A percentile compares a stretch with the other conserved stretches of the same genome.
Evolutionary conservation across 345 rosid genomes (phyloP).

Genomic region (Populus tremula): DNA sequence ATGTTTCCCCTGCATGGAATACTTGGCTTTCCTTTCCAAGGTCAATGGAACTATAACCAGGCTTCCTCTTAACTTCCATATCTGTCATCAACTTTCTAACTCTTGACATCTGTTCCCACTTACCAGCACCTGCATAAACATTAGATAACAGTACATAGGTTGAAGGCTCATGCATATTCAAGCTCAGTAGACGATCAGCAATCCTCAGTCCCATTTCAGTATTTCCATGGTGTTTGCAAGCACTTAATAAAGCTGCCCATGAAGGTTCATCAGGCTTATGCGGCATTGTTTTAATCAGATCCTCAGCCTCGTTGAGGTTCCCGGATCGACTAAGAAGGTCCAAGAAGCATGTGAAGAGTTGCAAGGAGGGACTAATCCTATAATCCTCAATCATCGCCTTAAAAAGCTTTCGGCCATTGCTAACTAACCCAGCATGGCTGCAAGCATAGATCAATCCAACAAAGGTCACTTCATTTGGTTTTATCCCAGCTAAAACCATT

Average conservation of each 20-base stretch:
- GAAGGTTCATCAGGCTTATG: constrained; percentile 73
- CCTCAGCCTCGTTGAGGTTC: constrained; percentile 62
- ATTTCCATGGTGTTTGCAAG: constrained; percentile 60
- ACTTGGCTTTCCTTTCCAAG: constrained; percentile 51
- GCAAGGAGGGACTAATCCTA: constrained; percentile 58
- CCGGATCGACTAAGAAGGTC: constrained; percentile 86
- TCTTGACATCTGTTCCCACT: constrained; percentile 56
- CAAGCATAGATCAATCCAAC: constrained; percentile 75
- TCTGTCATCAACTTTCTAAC: constrained; percentile 54
- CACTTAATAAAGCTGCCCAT: constrained; percentile 80
- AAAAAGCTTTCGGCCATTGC: constrained; percentile 56
- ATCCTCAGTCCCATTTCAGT: constrained; percentile 45
- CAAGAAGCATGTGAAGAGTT: constrained; percentile 71
- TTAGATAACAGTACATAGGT: constrained; percentile 66
- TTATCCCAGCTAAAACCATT: constrained; percentile 59
- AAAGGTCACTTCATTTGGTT: constrained; percentile 79
- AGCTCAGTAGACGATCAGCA: constrained; percentile 50
- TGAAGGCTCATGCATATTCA: constrained; percentile 59
- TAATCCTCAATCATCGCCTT: constrained; percentile 55
- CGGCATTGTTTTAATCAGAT: constrained; percentile 56
- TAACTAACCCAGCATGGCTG: constrained; percentile 72
- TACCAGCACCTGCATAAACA: constrained; percentile 48
- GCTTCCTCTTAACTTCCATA: constrained; percentile 54
- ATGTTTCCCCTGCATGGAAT: constrained; percentile 65
- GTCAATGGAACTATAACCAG: constrained; percentile 60